A percentile compares a stretch with the other conserved stretches of the same genome.
Evolutionary conservation across 108 stramenopile genomes (phyloP).

Genomic region (Fragilaria crotonensis): DNA sequence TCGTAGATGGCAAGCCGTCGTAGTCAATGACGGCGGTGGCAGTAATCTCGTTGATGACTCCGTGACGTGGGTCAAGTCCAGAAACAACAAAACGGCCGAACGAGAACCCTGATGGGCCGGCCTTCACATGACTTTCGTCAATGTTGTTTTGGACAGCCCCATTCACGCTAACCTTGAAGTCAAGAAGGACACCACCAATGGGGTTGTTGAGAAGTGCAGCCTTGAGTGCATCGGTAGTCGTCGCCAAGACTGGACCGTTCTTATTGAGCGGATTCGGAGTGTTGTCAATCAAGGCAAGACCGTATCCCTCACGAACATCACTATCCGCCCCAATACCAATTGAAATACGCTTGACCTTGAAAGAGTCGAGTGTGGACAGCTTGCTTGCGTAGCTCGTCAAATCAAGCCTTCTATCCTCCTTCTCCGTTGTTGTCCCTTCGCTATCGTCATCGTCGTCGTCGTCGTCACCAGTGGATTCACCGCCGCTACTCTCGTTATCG

Average conservation of each 20-base stretch:
- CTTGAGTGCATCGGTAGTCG: background rate
- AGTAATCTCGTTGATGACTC: constrained; percentile 2
- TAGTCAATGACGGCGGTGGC: background rate
- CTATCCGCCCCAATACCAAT: constrained; percentile 25
- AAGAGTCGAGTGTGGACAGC: constrained; percentile 6
- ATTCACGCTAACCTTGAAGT: background rate
- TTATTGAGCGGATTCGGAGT: background rate
- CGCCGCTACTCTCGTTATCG: too few relatives aligned
- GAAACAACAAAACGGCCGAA: background rate
- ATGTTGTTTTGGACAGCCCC: background rate
- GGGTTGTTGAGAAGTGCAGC: background rate
- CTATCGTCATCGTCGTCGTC: constrained; percentile 14
- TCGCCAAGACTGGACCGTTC: background rate
- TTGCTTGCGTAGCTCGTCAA: constrained; percentile 11
- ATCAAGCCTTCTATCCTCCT: background rate
- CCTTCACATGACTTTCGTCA: background rate
- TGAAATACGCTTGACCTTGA: constrained; percentile 15
- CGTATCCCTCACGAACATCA: constrained; percentile 9
- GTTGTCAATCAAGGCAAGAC: constrained; percentile 4
- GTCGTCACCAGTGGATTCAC: too few relatives aligned
- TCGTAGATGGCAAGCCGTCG: background rate
- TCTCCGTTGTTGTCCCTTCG: background rate
- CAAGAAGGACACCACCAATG: background rate
- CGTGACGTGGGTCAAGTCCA: background rate
- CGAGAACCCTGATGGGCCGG: background rate